A percentile compares a stretch with the other conserved stretches of the same genome.
Conservation (phyloP, 2,329 filamentous ascomycete species). For the Sporothrix brunneoviolacea region DNA sequence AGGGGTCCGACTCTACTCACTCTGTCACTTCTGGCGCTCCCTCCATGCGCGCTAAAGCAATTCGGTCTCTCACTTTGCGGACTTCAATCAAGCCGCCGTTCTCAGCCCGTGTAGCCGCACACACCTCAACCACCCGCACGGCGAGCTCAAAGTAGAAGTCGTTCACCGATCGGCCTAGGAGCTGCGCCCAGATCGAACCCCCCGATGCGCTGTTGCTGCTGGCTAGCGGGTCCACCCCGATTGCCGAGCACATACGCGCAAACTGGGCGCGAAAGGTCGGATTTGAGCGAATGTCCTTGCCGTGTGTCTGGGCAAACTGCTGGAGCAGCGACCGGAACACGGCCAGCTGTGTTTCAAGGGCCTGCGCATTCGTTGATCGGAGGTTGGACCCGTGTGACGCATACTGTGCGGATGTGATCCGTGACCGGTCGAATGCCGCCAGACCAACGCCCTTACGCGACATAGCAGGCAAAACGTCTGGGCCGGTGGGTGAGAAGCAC, state of each 20-base stretch:
- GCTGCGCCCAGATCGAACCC: constrained; percentile 82
- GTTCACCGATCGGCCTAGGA: constrained; percentile 85
- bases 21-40: constrained; percentile 76
- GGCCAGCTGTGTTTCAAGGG: constrained; percentile 85
- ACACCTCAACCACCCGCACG: constrained; percentile 91
- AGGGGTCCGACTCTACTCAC: no score
- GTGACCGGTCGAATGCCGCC: constrained; percentile 79
- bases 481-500: neutral
- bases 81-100: constrained; percentile 90
- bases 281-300: constrained; percentile 91
- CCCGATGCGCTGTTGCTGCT: constrained; percentile 46
- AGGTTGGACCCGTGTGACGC: constrained; percentile 82
- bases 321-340: constrained; percentile 94
- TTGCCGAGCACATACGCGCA: constrained; percentile 94
- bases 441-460: constrained; percentile 82
- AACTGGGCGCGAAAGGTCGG: constrained; percentile 95
- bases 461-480: constrained; percentile 35
- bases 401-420: constrained; percentile 80
- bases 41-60: constrained; percentile 66
- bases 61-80: constrained; percentile 68
- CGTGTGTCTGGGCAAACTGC: constrained; percentile 91
- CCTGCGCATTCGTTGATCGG: constrained; percentile 75
- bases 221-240: constrained; percentile 92
- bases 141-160: constrained; percentile 99
- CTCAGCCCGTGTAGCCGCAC: constrained; percentile 74